A percentile compares a stretch with the other conserved stretches of the same genome.
phyloP scores from a whole-genome alignment of 305 asterid genomes.

The Fraxinus xanthoxyloides region DNA sequence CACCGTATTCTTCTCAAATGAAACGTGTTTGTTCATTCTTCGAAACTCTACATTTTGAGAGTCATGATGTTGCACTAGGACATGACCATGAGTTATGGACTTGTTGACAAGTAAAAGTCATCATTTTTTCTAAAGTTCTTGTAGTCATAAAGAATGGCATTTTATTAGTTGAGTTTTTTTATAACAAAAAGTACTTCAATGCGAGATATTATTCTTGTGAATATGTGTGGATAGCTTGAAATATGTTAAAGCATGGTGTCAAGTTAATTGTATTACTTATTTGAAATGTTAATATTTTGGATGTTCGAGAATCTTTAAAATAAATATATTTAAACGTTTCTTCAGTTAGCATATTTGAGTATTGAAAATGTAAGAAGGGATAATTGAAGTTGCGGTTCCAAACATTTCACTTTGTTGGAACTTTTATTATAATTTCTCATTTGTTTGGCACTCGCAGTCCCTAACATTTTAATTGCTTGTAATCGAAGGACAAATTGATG shows the following conservation, averaged over 20 bases:
- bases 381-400: neutral
- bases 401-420: neutral
- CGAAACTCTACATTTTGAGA: neutral
- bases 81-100: neutral
- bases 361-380: neutral
- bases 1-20: too few relatives aligned
- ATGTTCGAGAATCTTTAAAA: neutral
- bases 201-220: neutral
- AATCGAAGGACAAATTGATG: neutral
- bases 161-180: neutral
- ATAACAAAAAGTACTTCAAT: neutral
- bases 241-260: neutral
- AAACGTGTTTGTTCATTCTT: neutral
- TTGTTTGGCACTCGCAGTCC: neutral
- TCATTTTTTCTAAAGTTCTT: too few relatives aligned
- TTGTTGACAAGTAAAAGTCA: neutral
- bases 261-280: too few relatives aligned
- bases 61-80: neutral
- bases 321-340: neutral
- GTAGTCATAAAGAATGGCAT: neutral
- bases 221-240: neutral
- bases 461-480: neutral
- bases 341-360: neutral
- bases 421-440: neutral
- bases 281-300: neutral